Conservation (phyloP, 2,329 filamentous ascomycete genomes). For the Arthrinium puccinioides region DNA sequence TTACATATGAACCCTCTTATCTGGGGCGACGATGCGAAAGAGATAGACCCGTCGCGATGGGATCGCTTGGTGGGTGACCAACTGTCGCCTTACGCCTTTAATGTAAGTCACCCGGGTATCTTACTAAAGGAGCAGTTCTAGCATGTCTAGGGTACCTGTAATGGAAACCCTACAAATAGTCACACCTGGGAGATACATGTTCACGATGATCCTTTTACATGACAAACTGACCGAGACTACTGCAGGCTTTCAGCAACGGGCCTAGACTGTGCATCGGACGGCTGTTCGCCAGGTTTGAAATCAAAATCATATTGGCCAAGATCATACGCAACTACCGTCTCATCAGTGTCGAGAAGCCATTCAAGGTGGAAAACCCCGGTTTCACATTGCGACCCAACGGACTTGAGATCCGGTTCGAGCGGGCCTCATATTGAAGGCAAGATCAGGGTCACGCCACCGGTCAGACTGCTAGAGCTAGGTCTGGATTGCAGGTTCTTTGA, state of each 20-base stretch:
- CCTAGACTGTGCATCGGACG: constrained; percentile 18
- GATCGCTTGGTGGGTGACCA: constrained; percentile 7
- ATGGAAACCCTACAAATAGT: no score
- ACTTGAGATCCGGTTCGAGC: no score
- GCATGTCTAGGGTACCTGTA: no score
- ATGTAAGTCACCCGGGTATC: no score
- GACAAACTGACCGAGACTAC: not conserved
- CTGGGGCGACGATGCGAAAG: constrained; percentile 16
- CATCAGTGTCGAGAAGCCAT: constrained; percentile 2
- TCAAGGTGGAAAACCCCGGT: constrained; percentile 4
- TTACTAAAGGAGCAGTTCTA: no score
- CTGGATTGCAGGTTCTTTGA: no score
- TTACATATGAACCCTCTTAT: constrained; percentile 12
- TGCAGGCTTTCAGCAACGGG: constrained; percentile 12
- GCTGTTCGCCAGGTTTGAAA: constrained; percentile 16
- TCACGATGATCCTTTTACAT: no score
- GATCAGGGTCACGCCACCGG: no score
- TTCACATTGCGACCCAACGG: constrained; percentile 6
- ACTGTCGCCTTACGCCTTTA: constrained; percentile 8
- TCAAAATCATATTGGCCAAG: constrained; percentile 17
- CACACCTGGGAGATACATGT: no score
- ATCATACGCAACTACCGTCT: constrained; percentile 10
- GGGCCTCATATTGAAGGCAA: no score
- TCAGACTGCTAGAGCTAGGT: no score
- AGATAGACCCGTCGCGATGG: constrained; percentile 16